These are phyloP conservation scores for Bjerkandera adusta DNA, from an alignment of 1,284 basidiomycete species.

Conservation along the genomic window DNA sequence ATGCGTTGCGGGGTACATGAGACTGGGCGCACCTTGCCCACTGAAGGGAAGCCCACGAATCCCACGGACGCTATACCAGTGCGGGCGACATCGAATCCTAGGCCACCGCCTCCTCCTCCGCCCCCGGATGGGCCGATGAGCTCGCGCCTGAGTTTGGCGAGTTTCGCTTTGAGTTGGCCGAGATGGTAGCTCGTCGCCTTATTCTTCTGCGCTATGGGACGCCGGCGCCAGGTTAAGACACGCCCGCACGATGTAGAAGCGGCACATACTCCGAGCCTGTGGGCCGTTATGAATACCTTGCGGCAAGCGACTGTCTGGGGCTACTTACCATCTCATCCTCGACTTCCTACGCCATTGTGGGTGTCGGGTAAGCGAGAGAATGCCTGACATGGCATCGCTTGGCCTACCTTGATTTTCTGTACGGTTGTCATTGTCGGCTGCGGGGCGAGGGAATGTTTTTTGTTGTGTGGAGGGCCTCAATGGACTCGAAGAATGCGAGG, in stretches of 20 bases:
- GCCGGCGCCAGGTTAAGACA: constrained; percentile 12
- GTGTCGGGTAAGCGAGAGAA: not conserved
- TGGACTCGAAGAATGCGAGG: not conserved
- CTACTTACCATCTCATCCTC: constrained; percentile 91
- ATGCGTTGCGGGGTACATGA: constrained; percentile 25
- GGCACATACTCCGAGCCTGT: constrained; percentile 39
- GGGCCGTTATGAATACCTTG: constrained; percentile 13
- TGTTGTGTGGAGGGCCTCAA: not conserved
- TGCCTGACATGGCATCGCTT: constrained; percentile 12
- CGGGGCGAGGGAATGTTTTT: constrained; percentile 5
- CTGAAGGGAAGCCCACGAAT: constrained; percentile 89
- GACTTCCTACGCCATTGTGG: constrained; percentile 60
- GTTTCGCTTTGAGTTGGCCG: constrained; percentile 97
- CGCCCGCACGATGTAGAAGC: constrained; percentile 9
- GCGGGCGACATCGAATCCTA: constrained; percentile 96
- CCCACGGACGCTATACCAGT: constrained; percentile 97
- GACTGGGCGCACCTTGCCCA: constrained; percentile 70
- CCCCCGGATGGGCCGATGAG: constrained; percentile 82
- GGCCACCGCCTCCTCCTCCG: constrained; percentile 83
- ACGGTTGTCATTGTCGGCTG: constrained; percentile 69
- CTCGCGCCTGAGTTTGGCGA: constrained; percentile 95
- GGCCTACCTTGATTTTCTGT: constrained; percentile 82
- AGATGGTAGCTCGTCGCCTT: constrained; percentile 95
- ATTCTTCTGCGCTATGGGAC: constrained; percentile 82
- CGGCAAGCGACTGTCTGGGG: constrained; percentile 6